Percentiles rank a stretch among this genome's conserved stretches.
phyloP scores from a whole-genome alignment of 805 yeast genomes.

The Saccharomycopsis fibuligera region DNA sequence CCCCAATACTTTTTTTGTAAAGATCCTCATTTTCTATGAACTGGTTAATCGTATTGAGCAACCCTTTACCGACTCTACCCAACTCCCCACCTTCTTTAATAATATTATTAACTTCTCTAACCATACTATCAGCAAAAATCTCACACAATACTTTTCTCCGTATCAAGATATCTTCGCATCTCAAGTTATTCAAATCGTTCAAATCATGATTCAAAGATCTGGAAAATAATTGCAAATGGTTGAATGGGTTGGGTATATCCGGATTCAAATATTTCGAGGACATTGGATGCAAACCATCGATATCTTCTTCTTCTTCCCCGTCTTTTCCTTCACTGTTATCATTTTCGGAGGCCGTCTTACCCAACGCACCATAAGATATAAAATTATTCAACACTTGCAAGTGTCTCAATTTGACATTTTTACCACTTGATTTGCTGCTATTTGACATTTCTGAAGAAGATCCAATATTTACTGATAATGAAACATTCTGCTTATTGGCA shows the following conservation, averaged over 20 bases:
- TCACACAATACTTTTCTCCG: conserved; percentile 49
- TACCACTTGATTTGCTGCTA: conserved; percentile 14
- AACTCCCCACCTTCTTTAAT: conserved; percentile 69
- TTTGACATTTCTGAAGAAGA: conserved; percentile 19
- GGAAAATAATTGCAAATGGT: conserved; percentile 53
- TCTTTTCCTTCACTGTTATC: conserved; percentile 17
- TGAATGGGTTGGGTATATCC: conserved; percentile 53
- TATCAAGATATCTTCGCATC: conserved; percentile 57
- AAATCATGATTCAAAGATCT: conserved; percentile 29
- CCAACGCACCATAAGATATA: conserved; percentile 18
- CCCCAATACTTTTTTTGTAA: conserved; percentile 18
- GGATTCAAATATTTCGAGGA: conserved; percentile 50
- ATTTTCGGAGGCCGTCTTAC: not conserved
- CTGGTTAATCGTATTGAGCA: not conserved
- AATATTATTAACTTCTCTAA: conserved; percentile 48
- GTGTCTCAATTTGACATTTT: conserved; percentile 36
- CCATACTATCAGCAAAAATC: conserved; percentile 43
- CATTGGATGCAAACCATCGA: conserved; percentile 37
- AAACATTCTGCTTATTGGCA: conserved; percentile 24
- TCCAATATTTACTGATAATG: conserved; percentile 26
- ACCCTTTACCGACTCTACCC: conserved; percentile 43
- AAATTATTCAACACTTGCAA: conserved; percentile 31
- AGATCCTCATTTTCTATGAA: conserved; percentile 13
- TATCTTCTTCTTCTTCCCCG: conserved; percentile 19
- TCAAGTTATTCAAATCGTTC: conserved; percentile 36